Conservation (phyloP, 169 alveolate genomes). For the Plasmodium gonderi region DNA sequence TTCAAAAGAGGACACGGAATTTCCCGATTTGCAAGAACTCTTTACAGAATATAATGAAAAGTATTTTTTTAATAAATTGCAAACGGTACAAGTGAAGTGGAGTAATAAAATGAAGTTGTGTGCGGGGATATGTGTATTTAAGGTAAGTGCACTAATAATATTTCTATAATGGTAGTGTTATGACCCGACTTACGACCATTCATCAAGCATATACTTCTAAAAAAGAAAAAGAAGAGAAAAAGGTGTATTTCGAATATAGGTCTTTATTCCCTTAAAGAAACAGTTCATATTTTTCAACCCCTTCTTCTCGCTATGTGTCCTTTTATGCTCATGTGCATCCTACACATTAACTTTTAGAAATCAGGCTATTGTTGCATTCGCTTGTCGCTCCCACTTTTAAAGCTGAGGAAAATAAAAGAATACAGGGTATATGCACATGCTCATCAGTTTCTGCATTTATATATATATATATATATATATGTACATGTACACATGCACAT, state of each 20-base stretch:
- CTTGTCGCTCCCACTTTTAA: constrained; percentile 93
- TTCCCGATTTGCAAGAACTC: constrained; percentile 86
- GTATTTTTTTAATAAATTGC: constrained; percentile 87
- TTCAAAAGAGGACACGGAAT: constrained; percentile 67
- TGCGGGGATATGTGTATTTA: constrained; percentile 92
- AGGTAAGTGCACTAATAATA: constrained; percentile 51
- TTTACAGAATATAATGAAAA: constrained; percentile 85
- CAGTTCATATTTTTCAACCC: not conserved
- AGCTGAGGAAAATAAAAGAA: constrained; percentile 91
- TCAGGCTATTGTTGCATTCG: constrained; percentile 91
- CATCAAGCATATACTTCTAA: not conserved
- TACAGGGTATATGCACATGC: constrained; percentile 78
- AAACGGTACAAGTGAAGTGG: constrained; percentile 90
- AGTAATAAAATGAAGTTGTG: constrained; percentile 92
- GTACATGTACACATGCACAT: not conserved
- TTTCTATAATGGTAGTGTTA: not conserved
- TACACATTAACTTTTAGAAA: constrained; percentile 24
- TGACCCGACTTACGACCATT: not conserved
- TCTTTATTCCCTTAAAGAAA: not conserved
- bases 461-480: not conserved
- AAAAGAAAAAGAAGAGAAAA: no score
- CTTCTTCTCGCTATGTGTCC: not conserved
- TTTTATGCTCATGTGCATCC: not conserved
- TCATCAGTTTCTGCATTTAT: not conserved
- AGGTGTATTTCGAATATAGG: not conserved